A percentile compares a stretch with the other conserved stretches of the same genome.
These are phyloP conservation scores for Abrus pulchellus DNA, from an alignment of 306 rosid species.

Conservation along the genomic window DNA sequence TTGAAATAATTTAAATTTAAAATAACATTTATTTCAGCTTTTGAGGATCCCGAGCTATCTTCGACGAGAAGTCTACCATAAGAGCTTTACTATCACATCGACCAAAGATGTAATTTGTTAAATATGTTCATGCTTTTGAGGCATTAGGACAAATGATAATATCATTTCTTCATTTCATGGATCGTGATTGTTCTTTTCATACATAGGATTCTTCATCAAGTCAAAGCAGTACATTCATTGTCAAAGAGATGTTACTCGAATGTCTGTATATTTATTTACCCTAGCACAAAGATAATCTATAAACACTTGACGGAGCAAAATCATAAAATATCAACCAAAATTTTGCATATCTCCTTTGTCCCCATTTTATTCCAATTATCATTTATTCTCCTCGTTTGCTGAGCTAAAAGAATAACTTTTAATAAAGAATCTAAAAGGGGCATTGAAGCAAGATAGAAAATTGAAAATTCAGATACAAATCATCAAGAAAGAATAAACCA, in stretches of 20 bases:
- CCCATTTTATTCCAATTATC: background rate
- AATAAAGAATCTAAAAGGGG: constrained; percentile 23
- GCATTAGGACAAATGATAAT: constrained; percentile 16
- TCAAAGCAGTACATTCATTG: constrained; percentile 47
- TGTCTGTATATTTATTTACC: constrained; percentile 25
- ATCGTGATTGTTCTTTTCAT: constrained; percentile 18
- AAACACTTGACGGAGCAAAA: background rate
- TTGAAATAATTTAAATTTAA: background rate
- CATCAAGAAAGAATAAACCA: constrained; percentile 23
- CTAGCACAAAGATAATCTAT: constrained; percentile 3
- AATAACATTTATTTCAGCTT: background rate
- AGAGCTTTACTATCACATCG: background rate
- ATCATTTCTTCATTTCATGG: constrained; percentile 8
- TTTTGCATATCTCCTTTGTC: background rate
- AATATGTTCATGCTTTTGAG: background rate
- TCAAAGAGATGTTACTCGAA: constrained; percentile 30
- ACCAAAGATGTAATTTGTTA: too few relatives aligned
- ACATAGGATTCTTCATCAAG: constrained; percentile 54
- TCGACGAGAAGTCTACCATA: background rate
- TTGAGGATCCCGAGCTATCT: constrained; percentile 1
- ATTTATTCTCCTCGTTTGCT: constrained; percentile 42
- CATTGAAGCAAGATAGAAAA: constrained; percentile 1
- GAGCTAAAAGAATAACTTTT: constrained; percentile 37
- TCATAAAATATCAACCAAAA: constrained; percentile 7
- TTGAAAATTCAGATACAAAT: constrained; percentile 35